These are phyloP conservation scores for Tardiomyces digboiensis DNA, from an alignment of 1,139 yeast genomes.

Conservation along the genomic window DNA sequence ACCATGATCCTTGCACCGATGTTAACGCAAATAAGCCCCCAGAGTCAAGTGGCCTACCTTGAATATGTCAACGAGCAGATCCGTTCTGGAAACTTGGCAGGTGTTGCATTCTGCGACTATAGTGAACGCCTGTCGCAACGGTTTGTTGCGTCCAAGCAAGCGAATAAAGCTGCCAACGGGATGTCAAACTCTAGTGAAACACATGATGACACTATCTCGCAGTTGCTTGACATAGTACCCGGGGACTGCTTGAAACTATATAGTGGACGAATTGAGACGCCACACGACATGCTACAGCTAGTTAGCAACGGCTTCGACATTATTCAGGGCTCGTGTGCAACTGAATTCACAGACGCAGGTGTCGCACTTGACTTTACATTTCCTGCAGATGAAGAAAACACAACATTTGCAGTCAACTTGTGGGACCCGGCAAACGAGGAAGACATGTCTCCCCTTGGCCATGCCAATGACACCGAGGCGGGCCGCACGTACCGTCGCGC, in stretches of 20 bases:
- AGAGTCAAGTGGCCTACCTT: conserved; percentile 19
- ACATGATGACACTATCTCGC: conserved; percentile 4
- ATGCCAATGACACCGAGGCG: conserved; percentile 14
- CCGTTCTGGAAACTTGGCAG: conserved; percentile 9
- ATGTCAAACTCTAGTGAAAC: neutral
- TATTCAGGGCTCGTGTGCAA: conserved; percentile 23
- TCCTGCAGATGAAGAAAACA: conserved; percentile 11
- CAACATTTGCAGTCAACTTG: conserved; percentile 21
- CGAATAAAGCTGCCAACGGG: neutral
- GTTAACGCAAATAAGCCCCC: conserved; percentile 20
- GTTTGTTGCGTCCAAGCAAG: neutral
- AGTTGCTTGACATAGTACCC: conserved; percentile 8
- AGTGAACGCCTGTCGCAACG: conserved; percentile 10
- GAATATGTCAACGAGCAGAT: conserved; percentile 10
- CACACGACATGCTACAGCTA: conserved; percentile 25
- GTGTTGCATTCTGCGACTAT: conserved; percentile 17
- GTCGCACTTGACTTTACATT: conserved; percentile 26
- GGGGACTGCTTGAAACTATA: neutral
- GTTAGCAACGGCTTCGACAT: conserved; percentile 27
- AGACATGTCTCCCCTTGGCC: conserved; percentile 20
- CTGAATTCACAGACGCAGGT: conserved; percentile 28
- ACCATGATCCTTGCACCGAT: conserved; percentile 23
- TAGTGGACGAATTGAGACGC: conserved; percentile 16
- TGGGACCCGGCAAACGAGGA: conserved; percentile 23
- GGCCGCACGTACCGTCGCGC: conserved; percentile 26